Conservation (phyloP, 768 basidiomycete species). For the Rossbeevera mucosa region DNA sequence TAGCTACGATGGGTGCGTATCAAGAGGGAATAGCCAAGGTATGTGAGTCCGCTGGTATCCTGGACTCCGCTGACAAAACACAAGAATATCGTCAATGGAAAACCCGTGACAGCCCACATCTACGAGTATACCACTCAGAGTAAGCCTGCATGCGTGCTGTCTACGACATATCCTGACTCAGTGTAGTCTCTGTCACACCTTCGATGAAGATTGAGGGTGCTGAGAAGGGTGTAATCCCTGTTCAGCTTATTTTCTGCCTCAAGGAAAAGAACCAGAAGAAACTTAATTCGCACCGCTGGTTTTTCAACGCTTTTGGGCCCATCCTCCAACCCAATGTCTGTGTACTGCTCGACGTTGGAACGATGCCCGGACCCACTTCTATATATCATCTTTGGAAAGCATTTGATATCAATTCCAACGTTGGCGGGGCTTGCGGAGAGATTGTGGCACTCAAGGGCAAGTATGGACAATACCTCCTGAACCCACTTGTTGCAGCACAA, state of each 20-base stretch:
- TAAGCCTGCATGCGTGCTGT: constrained; percentile 23
- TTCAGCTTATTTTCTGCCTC: constrained; percentile 89
- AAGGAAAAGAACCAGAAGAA: constrained; percentile 95
- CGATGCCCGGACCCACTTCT: constrained; percentile 79
- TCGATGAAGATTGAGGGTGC: constrained; percentile 77
- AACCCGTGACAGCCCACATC: constrained; percentile 82
- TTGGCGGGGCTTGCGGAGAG: constrained; percentile 94
- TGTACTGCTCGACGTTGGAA: constrained; percentile 84
- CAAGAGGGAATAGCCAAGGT: constrained; percentile 92
- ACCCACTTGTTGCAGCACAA: constrained; percentile 86
- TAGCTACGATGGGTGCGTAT: constrained; percentile 92
- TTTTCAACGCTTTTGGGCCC: constrained; percentile 86
- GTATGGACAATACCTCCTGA: constrained; percentile 72
- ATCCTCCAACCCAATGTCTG: constrained; percentile 89
- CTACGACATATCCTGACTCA: constrained; percentile 6
- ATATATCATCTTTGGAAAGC: constrained; percentile 96
- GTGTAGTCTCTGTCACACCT: constrained; percentile 72
- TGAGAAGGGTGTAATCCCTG: constrained; percentile 77
- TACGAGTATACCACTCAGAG: constrained; percentile 94
- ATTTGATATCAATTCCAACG: constrained; percentile 87
- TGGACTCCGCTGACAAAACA: constrained; percentile 2
- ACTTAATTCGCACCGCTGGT: constrained; percentile 94
- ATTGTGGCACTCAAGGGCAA: constrained; percentile 89
- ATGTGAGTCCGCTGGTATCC: constrained; percentile 10
- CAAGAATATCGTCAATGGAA: constrained; percentile 72